Percentiles rank a stretch among this genome's conserved stretches.
These are phyloP conservation scores for Athelia psychrophila DNA, from an alignment of 1,284 basidiomycete genomes.

Conservation along the genomic window DNA sequence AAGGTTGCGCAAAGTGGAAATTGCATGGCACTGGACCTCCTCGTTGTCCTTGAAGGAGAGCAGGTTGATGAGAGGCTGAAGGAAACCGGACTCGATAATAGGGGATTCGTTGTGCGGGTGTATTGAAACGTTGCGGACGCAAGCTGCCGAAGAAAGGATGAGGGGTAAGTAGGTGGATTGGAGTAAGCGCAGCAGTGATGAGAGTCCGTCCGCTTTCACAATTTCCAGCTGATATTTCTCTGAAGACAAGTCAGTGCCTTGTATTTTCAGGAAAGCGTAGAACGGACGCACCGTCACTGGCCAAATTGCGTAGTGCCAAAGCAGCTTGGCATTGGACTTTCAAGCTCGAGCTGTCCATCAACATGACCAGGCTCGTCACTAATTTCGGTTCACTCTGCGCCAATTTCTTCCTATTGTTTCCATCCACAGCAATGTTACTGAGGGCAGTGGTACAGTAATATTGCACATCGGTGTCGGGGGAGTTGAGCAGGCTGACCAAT, in stretches of 20 bases:
- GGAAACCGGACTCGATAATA: conserved; percentile 98
- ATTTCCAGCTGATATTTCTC: conserved; percentile 99
- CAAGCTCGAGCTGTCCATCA: conserved; percentile 97
- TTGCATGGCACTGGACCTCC: conserved; percentile 99
- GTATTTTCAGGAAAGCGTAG: neutral
- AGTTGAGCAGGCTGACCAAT: conserved; percentile 91
- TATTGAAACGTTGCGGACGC: conserved; percentile 98
- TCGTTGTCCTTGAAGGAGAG: conserved; percentile 99
- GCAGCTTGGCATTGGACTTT: conserved; percentile 99
- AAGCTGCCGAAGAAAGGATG: conserved; percentile 97
- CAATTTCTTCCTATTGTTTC: conserved; percentile 93
- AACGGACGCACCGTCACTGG: conserved; percentile 82
- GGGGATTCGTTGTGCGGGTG: conserved; percentile 99
- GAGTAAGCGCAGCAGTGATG: conserved; percentile 89
- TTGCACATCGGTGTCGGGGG: conserved; percentile 98
- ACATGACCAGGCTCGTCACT: conserved; percentile 89
- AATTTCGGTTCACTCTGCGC: conserved; percentile 94
- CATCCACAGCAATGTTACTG: conserved; percentile 98
- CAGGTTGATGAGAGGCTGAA: conserved; percentile 94
- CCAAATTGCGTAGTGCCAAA: conserved; percentile 93
- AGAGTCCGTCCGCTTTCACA: conserved; percentile 93
- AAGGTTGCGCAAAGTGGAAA: conserved; percentile 94
- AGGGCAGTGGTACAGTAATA: conserved; percentile 99
- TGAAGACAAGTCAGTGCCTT: conserved; percentile 28
- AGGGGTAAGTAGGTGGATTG: conserved; percentile 98